Percentiles rank a stretch among this genome's conserved stretches.
Conservation (phyloP, 345 rosid genomes). For the Linum lewisii region DNA sequence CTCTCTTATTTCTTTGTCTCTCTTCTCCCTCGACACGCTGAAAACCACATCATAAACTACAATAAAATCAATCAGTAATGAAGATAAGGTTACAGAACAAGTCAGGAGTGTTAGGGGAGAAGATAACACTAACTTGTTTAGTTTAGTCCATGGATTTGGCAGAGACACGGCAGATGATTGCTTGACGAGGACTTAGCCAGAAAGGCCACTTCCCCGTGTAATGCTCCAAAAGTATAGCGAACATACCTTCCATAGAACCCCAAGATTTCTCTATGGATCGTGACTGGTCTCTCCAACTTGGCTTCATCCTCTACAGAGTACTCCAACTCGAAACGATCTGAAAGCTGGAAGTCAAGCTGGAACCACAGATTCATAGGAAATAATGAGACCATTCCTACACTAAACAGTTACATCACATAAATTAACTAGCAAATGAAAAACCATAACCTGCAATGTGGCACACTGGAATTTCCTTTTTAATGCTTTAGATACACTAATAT, state of each 20-base stretch:
- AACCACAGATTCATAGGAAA: conserved; percentile 14
- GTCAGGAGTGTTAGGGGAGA: too few species aligned
- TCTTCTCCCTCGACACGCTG: too few species aligned
- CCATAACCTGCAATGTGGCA: conserved; percentile 82
- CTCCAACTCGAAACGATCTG: conserved; percentile 63
- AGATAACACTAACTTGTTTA: conserved; percentile 34
- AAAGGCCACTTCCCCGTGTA: conserved; percentile 99
- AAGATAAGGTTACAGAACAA: too few species aligned
- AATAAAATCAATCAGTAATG: too few species aligned
- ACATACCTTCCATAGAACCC: conserved; percentile 97
- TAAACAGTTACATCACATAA: neutral
- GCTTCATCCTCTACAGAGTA: conserved; percentile 90
- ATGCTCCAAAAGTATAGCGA: conserved; percentile 87
- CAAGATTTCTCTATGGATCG: conserved; percentile 89
- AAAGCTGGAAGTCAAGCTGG: conserved; percentile 97
- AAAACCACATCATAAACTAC: too few species aligned
- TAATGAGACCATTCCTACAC: conserved; percentile 2
- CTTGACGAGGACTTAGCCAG: conserved; percentile 99
- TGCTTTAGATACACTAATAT: conserved; percentile 93
- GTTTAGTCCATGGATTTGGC: conserved; percentile 71
- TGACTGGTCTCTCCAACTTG: conserved; percentile 68
- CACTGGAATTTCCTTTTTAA: conserved; percentile 90
- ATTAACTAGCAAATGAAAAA: neutral
- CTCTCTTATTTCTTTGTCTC: too few species aligned
- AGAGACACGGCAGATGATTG: conserved; percentile 92